phyloP scores from a whole-genome alignment of 306 rosid species.

The Casuarina cunninghamiana region DNA sequence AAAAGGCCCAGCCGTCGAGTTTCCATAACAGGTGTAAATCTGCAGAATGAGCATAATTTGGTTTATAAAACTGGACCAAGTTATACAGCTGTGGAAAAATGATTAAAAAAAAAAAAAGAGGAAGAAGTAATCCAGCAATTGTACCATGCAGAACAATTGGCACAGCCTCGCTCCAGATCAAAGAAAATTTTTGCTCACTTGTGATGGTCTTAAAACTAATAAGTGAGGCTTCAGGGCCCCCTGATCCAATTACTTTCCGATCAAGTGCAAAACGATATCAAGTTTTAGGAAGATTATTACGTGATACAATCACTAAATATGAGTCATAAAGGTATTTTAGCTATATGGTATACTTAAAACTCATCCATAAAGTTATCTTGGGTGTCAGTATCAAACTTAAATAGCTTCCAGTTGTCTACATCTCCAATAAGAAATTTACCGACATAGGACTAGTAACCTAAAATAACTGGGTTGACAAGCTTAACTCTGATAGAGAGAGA shows the following conservation, averaged over 20 bases:
- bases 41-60: slow-evolving; percentile 22
- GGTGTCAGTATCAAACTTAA: not conserved
- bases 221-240: not conserved
- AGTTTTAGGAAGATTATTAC: not conserved
- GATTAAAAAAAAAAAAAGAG: not conserved
- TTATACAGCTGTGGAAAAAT: not conserved
- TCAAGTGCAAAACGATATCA: not conserved
- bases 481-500: not conserved
- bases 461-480: not conserved
- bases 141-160: not conserved
- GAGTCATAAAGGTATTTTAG: not conserved
- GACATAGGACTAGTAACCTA: not conserved
- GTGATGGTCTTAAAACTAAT: not conserved
- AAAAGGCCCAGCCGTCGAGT: slow-evolving; percentile 34
- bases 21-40: slow-evolving; percentile 46
- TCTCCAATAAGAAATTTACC: not conserved
- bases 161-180: not conserved
- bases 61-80: not conserved
- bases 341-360: not conserved
- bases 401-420: not conserved
- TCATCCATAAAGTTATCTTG: not conserved
- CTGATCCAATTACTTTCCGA: not conserved
- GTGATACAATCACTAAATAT: not conserved
- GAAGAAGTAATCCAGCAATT: not conserved
- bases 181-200: not conserved